Evolutionary conservation across 2,329 filamentous ascomycete genomes (phyloP).

Genomic region (Cladosporium sp.): DNA sequence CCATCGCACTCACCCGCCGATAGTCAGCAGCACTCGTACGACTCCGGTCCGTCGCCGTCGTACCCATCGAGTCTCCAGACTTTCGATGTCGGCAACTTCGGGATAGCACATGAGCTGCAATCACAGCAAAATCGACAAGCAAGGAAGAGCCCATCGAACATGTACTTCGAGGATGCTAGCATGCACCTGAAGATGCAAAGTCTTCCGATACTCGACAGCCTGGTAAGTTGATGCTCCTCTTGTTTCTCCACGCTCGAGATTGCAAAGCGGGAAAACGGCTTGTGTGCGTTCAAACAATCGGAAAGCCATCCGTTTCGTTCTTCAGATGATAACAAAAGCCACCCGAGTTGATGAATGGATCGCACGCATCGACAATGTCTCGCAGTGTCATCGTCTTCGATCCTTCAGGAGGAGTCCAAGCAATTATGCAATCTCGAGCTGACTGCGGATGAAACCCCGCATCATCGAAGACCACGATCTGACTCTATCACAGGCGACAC

Average conservation of each 20-base stretch:
- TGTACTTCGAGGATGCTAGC: constrained; percentile 44
- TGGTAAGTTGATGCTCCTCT: constrained; percentile 47
- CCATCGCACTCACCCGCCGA: constrained; percentile 14
- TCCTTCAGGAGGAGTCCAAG: neutral
- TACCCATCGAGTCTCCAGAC: constrained; percentile 10
- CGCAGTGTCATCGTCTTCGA: neutral
- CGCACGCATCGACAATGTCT: neutral
- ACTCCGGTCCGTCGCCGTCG: constrained; percentile 4
- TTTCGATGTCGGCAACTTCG: constrained; percentile 13
- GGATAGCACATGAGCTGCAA: constrained; percentile 10
- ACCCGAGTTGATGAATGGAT: neutral
- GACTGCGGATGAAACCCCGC: neutral
- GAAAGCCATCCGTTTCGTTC: neutral
- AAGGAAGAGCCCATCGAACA: constrained; percentile 23
- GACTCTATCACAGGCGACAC: constrained; percentile 51
- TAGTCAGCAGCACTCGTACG: constrained; percentile 3
- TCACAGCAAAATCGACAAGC: constrained; percentile 16
- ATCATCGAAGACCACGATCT: neutral
- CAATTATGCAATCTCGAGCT: neutral
- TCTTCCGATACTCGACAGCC: constrained; percentile 62
- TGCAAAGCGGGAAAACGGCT: neutral
- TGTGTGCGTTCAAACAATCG: neutral
- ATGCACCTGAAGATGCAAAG: constrained; percentile 59
- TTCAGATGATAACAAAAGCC: neutral
- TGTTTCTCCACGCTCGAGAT: neutral